phyloP scores from a whole-genome alignment of 169 alveolate species.

The Plasmodium cynomolgi region DNA sequence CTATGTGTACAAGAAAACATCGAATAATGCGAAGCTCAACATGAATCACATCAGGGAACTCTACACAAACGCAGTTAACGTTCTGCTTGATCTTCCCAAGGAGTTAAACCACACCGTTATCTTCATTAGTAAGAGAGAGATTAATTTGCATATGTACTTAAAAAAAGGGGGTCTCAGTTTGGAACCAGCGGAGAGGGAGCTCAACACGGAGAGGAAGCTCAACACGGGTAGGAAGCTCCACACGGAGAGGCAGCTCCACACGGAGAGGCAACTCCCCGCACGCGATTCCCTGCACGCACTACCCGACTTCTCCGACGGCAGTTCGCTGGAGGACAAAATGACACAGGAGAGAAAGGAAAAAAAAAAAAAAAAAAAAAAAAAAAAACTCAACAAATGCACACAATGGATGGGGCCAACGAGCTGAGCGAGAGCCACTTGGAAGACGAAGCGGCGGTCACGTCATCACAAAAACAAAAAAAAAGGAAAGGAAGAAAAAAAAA shows the following conservation, averaged over 20 bases:
- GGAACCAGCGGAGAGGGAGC: neutral
- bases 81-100: conserved; percentile 15
- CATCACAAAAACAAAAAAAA: conserved; percentile 9
- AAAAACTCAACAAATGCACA: neutral
- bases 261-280: neutral
- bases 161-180: neutral
- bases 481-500: neutral
- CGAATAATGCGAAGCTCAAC: neutral
- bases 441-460: neutral
- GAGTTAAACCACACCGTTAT: neutral
- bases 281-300: neutral
- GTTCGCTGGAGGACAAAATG: neutral
- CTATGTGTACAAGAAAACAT: neutral
- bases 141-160: conserved; percentile 9
- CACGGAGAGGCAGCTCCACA: neutral
- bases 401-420: neutral
- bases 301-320: neutral
- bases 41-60: conserved; percentile 1
- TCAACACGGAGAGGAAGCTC: neutral
- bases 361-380: neutral
- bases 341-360: neutral
- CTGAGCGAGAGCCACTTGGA: neutral
- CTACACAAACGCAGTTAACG: conserved; percentile 30
- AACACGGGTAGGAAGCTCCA: neutral
- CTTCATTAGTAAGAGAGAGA: conserved; percentile 17